Base-by-base conservation (phyloP, 2,329 filamentous ascomycete species). In the Cytospora mali region DNA sequence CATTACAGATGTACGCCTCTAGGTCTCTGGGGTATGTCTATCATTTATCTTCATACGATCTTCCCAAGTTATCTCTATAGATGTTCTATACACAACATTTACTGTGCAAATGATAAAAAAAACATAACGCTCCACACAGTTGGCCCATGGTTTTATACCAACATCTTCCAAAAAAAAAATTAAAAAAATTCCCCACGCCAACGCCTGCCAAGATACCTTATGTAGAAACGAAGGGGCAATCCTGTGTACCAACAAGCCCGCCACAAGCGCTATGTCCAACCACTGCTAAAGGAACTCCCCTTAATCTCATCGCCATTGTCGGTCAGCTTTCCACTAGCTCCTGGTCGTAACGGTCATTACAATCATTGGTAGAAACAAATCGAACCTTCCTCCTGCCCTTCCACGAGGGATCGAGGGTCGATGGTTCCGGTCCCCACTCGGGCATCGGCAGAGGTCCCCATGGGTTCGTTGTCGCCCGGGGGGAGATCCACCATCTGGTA, bases 291-390 rank as follows among this genome's bases (percentile, higher is more conserved):
- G 16, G 28, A 46, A 49, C 6, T 13, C 46, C 25, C 21, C 25
- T 59, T 51, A 33, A 31, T 46, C 29, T 52, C 49, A 28, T 48
- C n/a, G 50, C 53, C 35, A 23, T 59, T 59, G 35, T 13, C 57
- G 25, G 35, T n/a, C 7, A 42, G 35, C 35, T 13, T n/a, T n/a
- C n/a, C n/a, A n/a, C n/a, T 5, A 59, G 57, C 53, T 33, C 57
- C 52, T 59, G 39, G 53, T 53, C 49, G 49, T 59, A 53, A 35
- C 75, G 74, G 14, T 73, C 72, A 11, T 67, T 64, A 27, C 66
- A 68, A 11, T 64, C 65, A 7, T 73, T 70, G 18, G 69, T 67
- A 9, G 46, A 4, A 29, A 35, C 42, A 6, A 39, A 59, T 27
- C 69, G 61, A 4, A 68, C 64, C 31, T 56, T 66, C 16, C 68